Evolutionary conservation across 2,329 filamentous ascomycete genomes (phyloP), one percentile per base, ranked within the genome.

Genomic region (Monilinia polystroma): DNA sequence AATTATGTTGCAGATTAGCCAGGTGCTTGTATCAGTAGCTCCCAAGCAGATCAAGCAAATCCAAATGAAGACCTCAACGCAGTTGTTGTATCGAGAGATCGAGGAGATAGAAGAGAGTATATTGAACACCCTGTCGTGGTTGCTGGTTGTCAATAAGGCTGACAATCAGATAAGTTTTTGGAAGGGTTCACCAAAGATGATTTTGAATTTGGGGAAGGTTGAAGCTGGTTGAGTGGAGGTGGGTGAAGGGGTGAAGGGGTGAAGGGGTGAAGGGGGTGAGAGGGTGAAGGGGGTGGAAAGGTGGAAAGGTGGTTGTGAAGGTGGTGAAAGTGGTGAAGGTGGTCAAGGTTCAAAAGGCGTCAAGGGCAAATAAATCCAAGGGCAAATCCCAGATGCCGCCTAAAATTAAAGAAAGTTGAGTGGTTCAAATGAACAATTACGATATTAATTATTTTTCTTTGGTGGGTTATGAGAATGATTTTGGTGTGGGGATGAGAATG

Each of bases 121-220:
- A 54, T 54, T 63, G 32, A 63, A 6, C 20, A 29, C 32, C n/a
- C 23, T 38, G 52, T 57, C 45, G 58, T 51, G 12, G 32, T 26
- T 38, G n/a, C 45, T 26, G 58, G 58, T 51, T 62, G 58, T 51
- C 58, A 62, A 62, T 38, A 51, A 62, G 58, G 58, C 58, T 52
- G 58, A 62, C 58, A 41, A 62, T 51, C 45, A 26, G 58, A 52
- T 38, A 62, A 23, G 57, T 60, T 49, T 35, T 20, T 47, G 4
- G 47, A 43, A 47, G 56, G 43, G 56, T 59, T 59, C 56, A 47
- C 23, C 12, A 18, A 18, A 18, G 12, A 29, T 58, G 56, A 45
- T 45, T 47, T 59, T 47, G 41, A 47, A 3, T 45, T 45, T 16
- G 56, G 56, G 57, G 20, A 49, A 14, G 55, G 35, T 43, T 35